Percentiles rank a stretch among this genome's conserved stretches.
Conservation (phyloP, 495 filamentous ascomycete species). For the Podospora pseudoanserina region DNA sequence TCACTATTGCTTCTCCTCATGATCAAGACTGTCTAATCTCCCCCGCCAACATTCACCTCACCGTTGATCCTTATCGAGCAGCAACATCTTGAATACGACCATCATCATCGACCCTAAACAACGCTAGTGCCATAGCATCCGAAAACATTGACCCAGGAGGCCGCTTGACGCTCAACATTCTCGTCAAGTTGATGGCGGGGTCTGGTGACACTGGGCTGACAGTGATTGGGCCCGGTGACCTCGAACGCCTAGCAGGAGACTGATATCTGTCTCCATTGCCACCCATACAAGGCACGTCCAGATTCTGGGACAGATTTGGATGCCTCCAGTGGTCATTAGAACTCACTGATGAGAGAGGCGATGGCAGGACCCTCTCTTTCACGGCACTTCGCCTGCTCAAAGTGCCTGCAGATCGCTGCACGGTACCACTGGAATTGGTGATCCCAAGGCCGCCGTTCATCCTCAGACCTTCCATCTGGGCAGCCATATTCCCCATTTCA, state of each 20-base stretch:
- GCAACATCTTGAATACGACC: background rate
- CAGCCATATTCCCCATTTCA: background rate
- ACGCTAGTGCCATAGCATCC: conserved; percentile 33
- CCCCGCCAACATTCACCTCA: background rate
- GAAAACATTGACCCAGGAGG: conserved; percentile 27
- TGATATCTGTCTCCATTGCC: conserved; percentile 9
- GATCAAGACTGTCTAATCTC: background rate
- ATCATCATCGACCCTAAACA: conserved; percentile 30
- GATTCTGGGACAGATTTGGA: conserved; percentile 1
- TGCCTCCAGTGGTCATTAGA: background rate
- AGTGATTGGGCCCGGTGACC: background rate
- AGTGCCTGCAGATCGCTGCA: background rate
- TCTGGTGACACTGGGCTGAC: conserved; percentile 1
- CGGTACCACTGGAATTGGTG: background rate
- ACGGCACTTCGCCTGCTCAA: conserved; percentile 26
- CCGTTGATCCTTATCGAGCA: background rate
- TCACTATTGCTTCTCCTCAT: too few species aligned
- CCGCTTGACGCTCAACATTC: conserved; percentile 30
- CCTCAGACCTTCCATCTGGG: conserved; percentile 9
- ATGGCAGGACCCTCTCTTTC: conserved; percentile 1
- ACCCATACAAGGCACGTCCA: conserved; percentile 16
- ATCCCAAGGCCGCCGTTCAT: background rate
- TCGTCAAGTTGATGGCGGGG: conserved; percentile 22
- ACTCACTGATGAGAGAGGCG: background rate
- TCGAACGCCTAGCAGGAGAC: background rate